Base-by-base conservation (phyloP, 108 stramenopile species). In the Seminavis robusta region DNA sequence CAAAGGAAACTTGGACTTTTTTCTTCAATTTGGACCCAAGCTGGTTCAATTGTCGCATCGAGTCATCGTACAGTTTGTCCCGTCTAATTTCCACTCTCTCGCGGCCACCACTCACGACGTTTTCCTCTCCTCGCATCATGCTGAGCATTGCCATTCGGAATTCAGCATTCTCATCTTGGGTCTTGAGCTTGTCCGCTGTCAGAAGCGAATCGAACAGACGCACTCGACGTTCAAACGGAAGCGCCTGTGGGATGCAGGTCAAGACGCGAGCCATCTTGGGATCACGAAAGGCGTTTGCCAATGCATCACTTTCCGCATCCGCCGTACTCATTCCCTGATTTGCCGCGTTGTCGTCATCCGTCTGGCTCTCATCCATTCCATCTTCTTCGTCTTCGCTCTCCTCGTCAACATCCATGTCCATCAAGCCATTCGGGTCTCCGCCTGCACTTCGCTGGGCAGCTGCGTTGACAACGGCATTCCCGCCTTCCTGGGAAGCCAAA, bases 1-100 rank as follows among this genome's bases (percentile, higher is more conserved):
- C 67, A 59, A 98, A 97, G 4, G 90, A 81, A n/a, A 98, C 90
- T 52, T 99, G 90, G 6, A 97, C 56, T 41, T 88, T 83, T 25
- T 87, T 91, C 44, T 87, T 80, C 36, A 97, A 69, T 9, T 59
- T 63, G 20, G 63, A 46, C 4, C 83, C 85, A 31, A 92, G 53
- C 9, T 46, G 54, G 38, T 76, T 86, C 49, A 97, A 54, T 24
- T 61, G 57, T n/a, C 63, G 38, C 73, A 91, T 87, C 13, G 85
- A 86, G 72, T 94, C 90, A 17, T 55, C 39, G 50, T 92, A 94
- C 21, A 94, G 50, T 6, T 67, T 39, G 38, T 87, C 81, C 24
- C 94, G 79, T 1, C 67, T 81, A 28, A 95, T 84, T 27, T 53
- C 52, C 9, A 94, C 71, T 16, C 66, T 77, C 33, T 81, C 86